phyloP scores from a whole-genome alignment of 495 filamentous ascomycete genomes.

The Penicillium arizonense region DNA sequence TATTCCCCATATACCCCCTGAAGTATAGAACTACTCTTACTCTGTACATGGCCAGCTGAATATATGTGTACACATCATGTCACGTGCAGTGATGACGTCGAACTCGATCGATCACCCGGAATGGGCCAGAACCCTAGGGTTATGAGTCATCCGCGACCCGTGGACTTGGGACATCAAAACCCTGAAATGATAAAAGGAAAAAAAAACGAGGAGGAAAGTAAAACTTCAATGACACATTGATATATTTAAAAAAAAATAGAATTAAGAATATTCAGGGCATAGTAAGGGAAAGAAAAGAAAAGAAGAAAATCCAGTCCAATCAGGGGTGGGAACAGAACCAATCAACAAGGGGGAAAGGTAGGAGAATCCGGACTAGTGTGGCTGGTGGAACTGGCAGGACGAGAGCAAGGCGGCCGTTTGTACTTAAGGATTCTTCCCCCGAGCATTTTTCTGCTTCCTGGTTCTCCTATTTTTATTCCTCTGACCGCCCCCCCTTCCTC shows the following conservation, averaged over 20 bases:
- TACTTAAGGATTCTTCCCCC: slow-evolving; percentile 55
- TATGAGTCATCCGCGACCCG: slow-evolving; percentile 7
- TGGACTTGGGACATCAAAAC: not conserved
- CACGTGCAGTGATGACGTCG: slow-evolving; percentile 19
- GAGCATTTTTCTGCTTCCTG: slow-evolving; percentile 37
- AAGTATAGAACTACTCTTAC: no score
- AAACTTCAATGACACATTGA: not conserved
- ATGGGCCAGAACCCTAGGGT: slow-evolving; percentile 15
- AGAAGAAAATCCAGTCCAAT: slow-evolving; percentile 26
- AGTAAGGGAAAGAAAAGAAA: slow-evolving; percentile 2
- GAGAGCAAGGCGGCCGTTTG: slow-evolving; percentile 40
- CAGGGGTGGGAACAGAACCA: slow-evolving; percentile 15
- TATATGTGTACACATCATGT: slow-evolving; percentile 5
- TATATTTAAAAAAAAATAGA: not conserved
- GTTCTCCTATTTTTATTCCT: slow-evolving; percentile 30
- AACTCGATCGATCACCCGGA: slow-evolving; percentile 14
- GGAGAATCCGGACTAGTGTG: slow-evolving; percentile 34
- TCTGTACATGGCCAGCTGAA: no score
- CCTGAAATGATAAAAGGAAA: not conserved
- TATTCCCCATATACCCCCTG: not conserved
- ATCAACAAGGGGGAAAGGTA: slow-evolving; percentile 33
- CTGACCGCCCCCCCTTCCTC: slow-evolving; percentile 24
- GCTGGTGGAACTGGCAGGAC: slow-evolving; percentile 43
- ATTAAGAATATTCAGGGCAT: not conserved
- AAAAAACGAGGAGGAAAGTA: not conserved